phyloP scores from a whole-genome alignment of 2,329 filamentous ascomycete species.

The Penicillium sp. region DNA sequence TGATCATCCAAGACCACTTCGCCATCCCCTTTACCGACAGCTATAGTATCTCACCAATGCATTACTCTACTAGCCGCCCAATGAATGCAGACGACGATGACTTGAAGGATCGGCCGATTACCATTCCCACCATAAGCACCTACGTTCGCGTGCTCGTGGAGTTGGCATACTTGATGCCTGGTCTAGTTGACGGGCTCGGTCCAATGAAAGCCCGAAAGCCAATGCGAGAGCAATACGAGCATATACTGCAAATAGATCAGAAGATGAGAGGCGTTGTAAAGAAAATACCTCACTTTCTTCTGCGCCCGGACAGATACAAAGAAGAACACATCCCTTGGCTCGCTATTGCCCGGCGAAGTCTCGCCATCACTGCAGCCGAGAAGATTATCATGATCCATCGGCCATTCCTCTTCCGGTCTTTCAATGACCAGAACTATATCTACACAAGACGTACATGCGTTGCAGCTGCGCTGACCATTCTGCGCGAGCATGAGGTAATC shows the following conservation, averaged over 20 bases:
- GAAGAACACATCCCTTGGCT: slow-evolving; percentile 35
- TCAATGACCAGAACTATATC: slow-evolving; percentile 31
- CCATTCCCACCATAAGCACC: slow-evolving; percentile 24
- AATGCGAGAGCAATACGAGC: slow-evolving; percentile 36
- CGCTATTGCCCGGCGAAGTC: slow-evolving; percentile 33
- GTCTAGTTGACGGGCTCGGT: slow-evolving; percentile 34
- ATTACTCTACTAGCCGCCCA: slow-evolving; percentile 34
- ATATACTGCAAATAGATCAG: slow-evolving; percentile 35
- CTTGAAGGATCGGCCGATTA: slow-evolving; percentile 18
- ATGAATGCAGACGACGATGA: slow-evolving; percentile 38
- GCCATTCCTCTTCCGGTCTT: slow-evolving; percentile 36
- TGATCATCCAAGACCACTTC: slow-evolving; percentile 40
- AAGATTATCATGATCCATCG: slow-evolving; percentile 46
- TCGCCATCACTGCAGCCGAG: slow-evolving; percentile 40
- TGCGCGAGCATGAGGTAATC: slow-evolving; percentile 29
- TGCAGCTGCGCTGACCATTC: slow-evolving; percentile 40
- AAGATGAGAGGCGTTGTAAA: slow-evolving; percentile 36
- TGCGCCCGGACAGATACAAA: slow-evolving; percentile 28
- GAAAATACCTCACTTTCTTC: slow-evolving; percentile 29
- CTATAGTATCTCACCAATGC: slow-evolving; percentile 37
- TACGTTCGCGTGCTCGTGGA: slow-evolving; percentile 30
- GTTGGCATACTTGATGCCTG: slow-evolving; percentile 37
- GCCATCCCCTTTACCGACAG: slow-evolving; percentile 38
- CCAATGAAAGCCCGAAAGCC: slow-evolving; percentile 33
- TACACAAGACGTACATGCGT: slow-evolving; percentile 39